Conservation (phyloP, 2,329 filamentous ascomycete genomes). For the Aspergillus quadrilineatus region DNA sequence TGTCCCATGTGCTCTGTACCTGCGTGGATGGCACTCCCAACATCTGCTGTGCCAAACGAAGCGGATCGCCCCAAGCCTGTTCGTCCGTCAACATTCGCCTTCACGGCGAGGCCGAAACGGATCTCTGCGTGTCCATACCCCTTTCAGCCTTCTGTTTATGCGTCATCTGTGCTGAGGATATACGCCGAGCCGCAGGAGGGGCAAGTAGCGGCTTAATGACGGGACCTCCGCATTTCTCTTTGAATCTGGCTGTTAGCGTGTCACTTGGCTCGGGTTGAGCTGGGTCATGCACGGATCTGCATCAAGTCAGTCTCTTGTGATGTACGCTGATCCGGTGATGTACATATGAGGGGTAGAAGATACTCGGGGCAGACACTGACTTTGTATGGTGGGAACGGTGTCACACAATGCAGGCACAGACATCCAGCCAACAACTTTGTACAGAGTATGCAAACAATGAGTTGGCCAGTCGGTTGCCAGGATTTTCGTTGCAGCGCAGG, state of each 20-base stretch:
- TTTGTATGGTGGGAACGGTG: background rate
- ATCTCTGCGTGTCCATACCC: background rate
- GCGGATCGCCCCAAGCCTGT: background rate
- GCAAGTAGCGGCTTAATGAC: background rate
- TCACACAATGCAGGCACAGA: background rate
- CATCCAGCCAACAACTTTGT: background rate
- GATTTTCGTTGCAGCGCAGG: background rate
- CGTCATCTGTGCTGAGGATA: background rate
- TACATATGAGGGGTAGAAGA: background rate
- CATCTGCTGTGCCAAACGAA: background rate
- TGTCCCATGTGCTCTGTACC: background rate
- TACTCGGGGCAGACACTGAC: background rate
- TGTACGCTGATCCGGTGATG: background rate
- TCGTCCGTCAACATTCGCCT: background rate
- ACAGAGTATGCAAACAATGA: background rate
- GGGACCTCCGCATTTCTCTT: background rate
- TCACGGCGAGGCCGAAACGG: background rate
- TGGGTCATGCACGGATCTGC: background rate
- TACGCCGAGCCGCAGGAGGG: conserved; percentile 2
- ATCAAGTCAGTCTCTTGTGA: background rate
- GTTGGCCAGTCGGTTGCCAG: background rate
- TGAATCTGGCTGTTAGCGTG: background rate
- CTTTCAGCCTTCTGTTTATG: no score
- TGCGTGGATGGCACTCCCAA: conserved; percentile 1
- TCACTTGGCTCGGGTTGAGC: background rate